These are phyloP conservation scores for Perkinsus olseni DNA, from an alignment of 169 alveolate species.

Conservation along the genomic window DNA sequence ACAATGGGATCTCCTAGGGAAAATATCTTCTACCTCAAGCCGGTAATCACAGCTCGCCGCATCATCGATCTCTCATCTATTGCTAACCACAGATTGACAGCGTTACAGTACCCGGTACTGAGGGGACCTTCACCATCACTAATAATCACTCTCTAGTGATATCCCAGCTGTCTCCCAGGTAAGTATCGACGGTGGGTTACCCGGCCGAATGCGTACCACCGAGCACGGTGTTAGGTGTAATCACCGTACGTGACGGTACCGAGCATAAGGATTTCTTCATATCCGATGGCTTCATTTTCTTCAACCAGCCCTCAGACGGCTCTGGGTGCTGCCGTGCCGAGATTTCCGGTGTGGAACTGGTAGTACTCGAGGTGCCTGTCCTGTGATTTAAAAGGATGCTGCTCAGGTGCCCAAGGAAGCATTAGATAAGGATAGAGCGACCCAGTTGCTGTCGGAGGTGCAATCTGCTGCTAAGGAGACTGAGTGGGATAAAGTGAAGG, in stretches of 20 bases:
- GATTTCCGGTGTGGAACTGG: conserved; percentile 44
- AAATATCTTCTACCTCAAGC: conserved; percentile 24
- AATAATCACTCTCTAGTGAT: conserved; percentile 34
- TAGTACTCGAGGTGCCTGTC: conserved; percentile 36
- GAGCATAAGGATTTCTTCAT: conserved; percentile 15
- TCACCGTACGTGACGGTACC: conserved; percentile 9
- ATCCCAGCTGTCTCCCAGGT: conserved; percentile 35
- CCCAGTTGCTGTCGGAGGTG: conserved; percentile 35
- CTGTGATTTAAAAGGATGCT: background rate
- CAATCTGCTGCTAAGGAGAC: conserved; percentile 34
- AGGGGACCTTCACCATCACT: conserved; percentile 37
- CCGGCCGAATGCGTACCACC: background rate
- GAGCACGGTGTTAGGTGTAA: background rate
- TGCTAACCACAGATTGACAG: background rate
- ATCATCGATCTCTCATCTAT: conserved; percentile 10
- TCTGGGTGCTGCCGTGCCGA: conserved; percentile 46
- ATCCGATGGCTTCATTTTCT: conserved; percentile 36
- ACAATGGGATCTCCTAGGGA: conserved; percentile 43
- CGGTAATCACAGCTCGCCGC: conserved; percentile 26
- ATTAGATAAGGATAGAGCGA: conserved; percentile 40
- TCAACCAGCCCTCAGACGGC: conserved; percentile 42
- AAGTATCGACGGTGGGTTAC: conserved; percentile 26
- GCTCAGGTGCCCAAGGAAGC: background rate
- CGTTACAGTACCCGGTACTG: conserved; percentile 30
- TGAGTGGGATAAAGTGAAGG: conserved; percentile 29